A percentile compares a stretch with the other conserved stretches of the same genome.
phyloP scores from a whole-genome alignment of 164 flowering plant genomes.

The Pachysandra terminalis region DNA sequence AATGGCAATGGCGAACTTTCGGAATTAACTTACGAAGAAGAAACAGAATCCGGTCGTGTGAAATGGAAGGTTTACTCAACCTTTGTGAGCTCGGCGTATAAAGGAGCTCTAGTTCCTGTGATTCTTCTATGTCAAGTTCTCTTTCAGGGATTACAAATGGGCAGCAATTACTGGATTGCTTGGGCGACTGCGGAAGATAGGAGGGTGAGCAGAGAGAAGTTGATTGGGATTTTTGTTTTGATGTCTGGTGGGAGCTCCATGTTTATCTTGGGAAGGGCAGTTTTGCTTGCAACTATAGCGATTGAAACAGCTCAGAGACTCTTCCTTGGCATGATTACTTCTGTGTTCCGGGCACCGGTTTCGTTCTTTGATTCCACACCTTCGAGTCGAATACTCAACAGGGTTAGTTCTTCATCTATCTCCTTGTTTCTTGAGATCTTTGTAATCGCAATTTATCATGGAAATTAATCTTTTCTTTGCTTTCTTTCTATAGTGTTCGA shows the following conservation, averaged over 20 bases:
- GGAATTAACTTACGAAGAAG: conserved; percentile 42
- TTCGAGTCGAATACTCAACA: conserved; percentile 66
- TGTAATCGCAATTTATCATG: not conserved
- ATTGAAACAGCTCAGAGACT: conserved; percentile 68
- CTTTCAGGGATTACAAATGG: conserved; percentile 76
- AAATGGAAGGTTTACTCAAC: conserved; percentile 67
- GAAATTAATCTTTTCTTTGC: not conserved
- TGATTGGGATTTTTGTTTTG: conserved; percentile 52
- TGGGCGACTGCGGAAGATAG: conserved; percentile 64
- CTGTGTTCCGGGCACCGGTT: conserved; percentile 74
- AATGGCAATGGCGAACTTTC: conserved; percentile 6
- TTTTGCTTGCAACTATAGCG: conserved; percentile 65
- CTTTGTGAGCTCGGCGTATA: conserved; percentile 63
- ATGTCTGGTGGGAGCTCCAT: conserved; percentile 76
- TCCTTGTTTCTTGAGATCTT: not conserved
- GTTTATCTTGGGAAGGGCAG: conserved; percentile 72
- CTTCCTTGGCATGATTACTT: conserved; percentile 53
- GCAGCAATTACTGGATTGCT: conserved; percentile 91
- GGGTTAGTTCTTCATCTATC: conserved; percentile 44
- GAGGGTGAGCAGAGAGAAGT: conserved; percentile 34
- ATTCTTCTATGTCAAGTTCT: conserved; percentile 67
- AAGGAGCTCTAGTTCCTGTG: conserved; percentile 81
- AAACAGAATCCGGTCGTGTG: conserved; percentile 61
- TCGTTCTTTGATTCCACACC: conserved; percentile 82
- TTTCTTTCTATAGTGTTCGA: conserved; percentile 51